Percentiles rank a stretch among this genome's conserved stretches.
Conservation (phyloP, 2,329 filamentous ascomycete species). For the Elsinoe australis region DNA sequence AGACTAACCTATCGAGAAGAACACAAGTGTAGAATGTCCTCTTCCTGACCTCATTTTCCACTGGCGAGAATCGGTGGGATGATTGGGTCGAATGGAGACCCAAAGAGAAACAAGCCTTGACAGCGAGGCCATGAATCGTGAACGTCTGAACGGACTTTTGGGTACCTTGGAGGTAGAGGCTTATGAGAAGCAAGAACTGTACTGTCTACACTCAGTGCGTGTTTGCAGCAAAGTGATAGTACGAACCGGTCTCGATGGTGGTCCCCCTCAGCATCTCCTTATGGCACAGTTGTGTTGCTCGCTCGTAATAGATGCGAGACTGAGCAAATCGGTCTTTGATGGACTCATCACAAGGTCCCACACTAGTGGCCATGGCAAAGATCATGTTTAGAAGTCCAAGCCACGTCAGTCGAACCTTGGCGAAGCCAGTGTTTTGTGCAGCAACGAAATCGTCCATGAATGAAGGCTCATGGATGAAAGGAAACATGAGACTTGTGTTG, state of each 20-base stretch:
- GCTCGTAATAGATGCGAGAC: constrained; percentile 41
- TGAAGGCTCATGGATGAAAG: constrained; percentile 34
- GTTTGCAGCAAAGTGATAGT: not conserved
- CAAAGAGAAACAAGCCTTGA: constrained; percentile 45
- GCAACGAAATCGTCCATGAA: constrained; percentile 33
- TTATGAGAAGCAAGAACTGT: constrained; percentile 43
- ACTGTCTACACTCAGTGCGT: constrained; percentile 28
- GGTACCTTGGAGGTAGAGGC: constrained; percentile 49
- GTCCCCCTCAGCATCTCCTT: constrained; percentile 36
- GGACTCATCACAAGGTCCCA: constrained; percentile 27
- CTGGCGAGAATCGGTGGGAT: constrained; percentile 25
- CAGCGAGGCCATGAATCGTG: constrained; percentile 47
- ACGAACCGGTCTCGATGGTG: constrained; percentile 35
- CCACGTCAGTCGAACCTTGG: constrained; percentile 41
- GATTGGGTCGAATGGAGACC: constrained; percentile 41
- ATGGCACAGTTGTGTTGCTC: constrained; percentile 40
- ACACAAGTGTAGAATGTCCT: constrained; percentile 47
- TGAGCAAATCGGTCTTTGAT: constrained; percentile 33
- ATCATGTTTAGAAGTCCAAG: constrained; percentile 46
- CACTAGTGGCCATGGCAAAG: constrained; percentile 41
- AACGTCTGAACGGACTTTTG: constrained; percentile 48
- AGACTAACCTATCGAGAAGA: constrained; percentile 38
- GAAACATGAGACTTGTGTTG: constrained; percentile 34
- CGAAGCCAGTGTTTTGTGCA: constrained; percentile 28
- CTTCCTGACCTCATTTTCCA: constrained; percentile 39